phyloP scores from a whole-genome alignment of 1,139 yeast species.

The Hemisphaericaspora subhashii region DNA sequence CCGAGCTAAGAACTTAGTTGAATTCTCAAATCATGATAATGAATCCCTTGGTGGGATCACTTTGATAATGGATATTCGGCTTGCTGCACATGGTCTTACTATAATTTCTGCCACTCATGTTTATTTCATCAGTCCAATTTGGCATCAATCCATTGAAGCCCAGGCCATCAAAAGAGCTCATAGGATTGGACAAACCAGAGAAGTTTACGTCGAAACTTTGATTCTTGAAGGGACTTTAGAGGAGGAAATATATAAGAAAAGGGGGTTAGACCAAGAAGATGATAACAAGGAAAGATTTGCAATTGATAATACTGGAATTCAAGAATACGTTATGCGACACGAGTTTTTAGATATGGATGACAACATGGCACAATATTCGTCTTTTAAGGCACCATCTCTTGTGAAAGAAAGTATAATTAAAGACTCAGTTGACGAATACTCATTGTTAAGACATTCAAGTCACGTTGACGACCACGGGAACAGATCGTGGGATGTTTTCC shows the following conservation, averaged over 20 bases:
- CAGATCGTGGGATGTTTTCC: slow-evolving; percentile 7
- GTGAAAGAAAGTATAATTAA: not conserved
- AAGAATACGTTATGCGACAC: slow-evolving; percentile 52
- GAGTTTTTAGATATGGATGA: slow-evolving; percentile 38
- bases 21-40: slow-evolving; percentile 44
- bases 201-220: slow-evolving; percentile 59
- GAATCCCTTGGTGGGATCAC: slow-evolving; percentile 46
- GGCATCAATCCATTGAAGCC: slow-evolving; percentile 65
- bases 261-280: slow-evolving; percentile 22
- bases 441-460: slow-evolving; percentile 26
- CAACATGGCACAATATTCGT: slow-evolving; percentile 29
- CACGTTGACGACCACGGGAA: not conserved
- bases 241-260: slow-evolving; percentile 57
- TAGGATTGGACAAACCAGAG: slow-evolving; percentile 14
- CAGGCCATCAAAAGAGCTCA: slow-evolving; percentile 15
- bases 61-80: slow-evolving; percentile 63
- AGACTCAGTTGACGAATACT: slow-evolving; percentile 20
- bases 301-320: slow-evolving; percentile 59
- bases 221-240: slow-evolving; percentile 62
- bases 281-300: slow-evolving; percentile 31
- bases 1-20: slow-evolving; percentile 53
- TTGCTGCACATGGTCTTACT: slow-evolving; percentile 72
- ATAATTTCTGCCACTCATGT: slow-evolving; percentile 68
- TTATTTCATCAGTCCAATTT: slow-evolving; percentile 67
- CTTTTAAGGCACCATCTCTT: slow-evolving; percentile 24